Percentiles rank a stretch among this genome's conserved stretches.
These are phyloP conservation scores for Venturia asperata DNA, from an alignment of 2,329 filamentous ascomycete genomes.

Conservation along the genomic window DNA sequence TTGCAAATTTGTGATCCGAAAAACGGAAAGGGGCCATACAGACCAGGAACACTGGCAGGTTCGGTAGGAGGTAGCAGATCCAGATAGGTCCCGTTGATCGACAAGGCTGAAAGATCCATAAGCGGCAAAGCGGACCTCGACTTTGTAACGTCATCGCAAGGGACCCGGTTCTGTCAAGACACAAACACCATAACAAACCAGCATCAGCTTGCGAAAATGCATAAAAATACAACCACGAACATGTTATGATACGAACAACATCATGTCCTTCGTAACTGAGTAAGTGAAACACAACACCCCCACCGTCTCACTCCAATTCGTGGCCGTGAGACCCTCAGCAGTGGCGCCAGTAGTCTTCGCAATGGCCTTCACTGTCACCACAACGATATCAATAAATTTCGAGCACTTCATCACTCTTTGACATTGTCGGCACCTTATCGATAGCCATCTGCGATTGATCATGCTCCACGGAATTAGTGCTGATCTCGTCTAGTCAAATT, in stretches of 20 bases:
- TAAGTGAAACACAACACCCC: slow-evolving; percentile 24
- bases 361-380: neutral
- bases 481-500: slow-evolving; percentile 42
- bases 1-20: no score
- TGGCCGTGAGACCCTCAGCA: neutral
- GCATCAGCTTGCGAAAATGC: neutral
- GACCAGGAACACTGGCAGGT: neutral
- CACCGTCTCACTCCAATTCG: neutral
- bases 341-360: no score
- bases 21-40: neutral
- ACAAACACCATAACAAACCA: neutral
- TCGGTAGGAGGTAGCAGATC: neutral
- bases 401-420: no score
- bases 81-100: neutral
- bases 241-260: neutral
- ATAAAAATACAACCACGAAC: neutral
- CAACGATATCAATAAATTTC: neutral
- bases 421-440: no score
- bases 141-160: neutral
- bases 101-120: slow-evolving; percentile 2
- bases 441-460: neutral
- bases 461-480: neutral
- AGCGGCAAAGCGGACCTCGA: neutral
- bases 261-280: slow-evolving; percentile 39
- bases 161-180: neutral